Evolutionary conservation across 768 basidiomycete species (phyloP).

Genomic region (Auricularia cornea): DNA sequence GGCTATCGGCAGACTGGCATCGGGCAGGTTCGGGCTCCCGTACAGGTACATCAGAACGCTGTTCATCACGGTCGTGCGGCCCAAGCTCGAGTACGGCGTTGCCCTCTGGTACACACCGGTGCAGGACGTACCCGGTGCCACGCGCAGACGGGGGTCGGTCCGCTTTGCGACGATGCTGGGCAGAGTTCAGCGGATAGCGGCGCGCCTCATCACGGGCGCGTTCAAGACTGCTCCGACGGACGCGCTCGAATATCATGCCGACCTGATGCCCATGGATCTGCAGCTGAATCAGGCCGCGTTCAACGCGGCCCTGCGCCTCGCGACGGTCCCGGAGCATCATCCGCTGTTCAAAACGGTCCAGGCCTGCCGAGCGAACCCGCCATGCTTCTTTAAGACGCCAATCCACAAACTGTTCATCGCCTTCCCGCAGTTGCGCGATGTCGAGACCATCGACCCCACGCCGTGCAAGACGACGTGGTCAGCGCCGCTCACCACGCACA

Average conservation of each 20-base stretch:
- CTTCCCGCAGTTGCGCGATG: background rate
- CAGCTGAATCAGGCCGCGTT: background rate
- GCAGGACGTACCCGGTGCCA: background rate
- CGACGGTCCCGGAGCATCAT: background rate
- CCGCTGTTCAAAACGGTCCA: background rate
- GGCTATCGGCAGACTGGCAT: background rate
- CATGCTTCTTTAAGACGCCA: background rate
- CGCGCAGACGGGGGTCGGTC: background rate
- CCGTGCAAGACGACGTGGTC: no score
- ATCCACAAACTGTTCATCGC: background rate
- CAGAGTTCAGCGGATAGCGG: background rate
- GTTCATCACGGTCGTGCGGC: background rate
- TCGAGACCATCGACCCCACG: background rate
- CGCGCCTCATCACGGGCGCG: background rate
- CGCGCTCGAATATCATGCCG: constrained; percentile 2
- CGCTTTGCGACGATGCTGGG: background rate
- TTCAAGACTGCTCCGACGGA: background rate
- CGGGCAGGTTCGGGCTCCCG: background rate
- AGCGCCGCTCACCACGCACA: background rate
- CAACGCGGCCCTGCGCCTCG: background rate
- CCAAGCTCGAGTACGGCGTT: background rate
- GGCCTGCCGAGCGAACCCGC: background rate
- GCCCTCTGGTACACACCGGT: background rate
- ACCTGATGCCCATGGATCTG: background rate
- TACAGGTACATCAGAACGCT: background rate